Percentiles rank a stretch among this genome's conserved stretches.
Evolutionary conservation across 352 stramenopile species (phyloP).

Genomic region (Bremia lactucae): DNA sequence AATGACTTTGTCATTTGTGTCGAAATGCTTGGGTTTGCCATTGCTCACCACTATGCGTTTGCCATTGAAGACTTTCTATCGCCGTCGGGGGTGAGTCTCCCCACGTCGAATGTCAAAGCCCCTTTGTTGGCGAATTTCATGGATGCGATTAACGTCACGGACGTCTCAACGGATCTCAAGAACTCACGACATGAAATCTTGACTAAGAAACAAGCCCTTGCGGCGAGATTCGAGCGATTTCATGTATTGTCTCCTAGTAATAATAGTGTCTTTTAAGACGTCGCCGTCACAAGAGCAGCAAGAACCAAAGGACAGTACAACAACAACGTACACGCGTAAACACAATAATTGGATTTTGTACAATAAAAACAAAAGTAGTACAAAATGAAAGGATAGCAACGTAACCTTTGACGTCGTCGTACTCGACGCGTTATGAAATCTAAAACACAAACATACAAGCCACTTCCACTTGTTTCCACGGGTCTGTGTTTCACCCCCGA

Average conservation of each 20-base stretch:
- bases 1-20: slow-evolving; percentile 93
- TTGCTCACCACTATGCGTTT: slow-evolving; percentile 90
- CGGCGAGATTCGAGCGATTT: slow-evolving; percentile 73
- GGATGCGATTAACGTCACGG: slow-evolving; percentile 84
- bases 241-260: slow-evolving; percentile 43
- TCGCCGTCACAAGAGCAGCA: not conserved
- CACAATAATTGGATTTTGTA: slow-evolving; percentile 25
- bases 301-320: not conserved
- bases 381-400: no score
- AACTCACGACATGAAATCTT: slow-evolving; percentile 82
- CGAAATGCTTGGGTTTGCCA: slow-evolving; percentile 89
- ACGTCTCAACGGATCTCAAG: slow-evolving; percentile 77
- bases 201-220: slow-evolving; percentile 83
- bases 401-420: no score
- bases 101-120: slow-evolving; percentile 74
- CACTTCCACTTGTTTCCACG: no score
- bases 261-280: slow-evolving; percentile 40
- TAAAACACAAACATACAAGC: no score
- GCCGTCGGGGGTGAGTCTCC: slow-evolving; percentile 25
- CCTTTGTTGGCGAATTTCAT: slow-evolving; percentile 82
- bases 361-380: no score
- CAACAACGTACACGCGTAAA: slow-evolving; percentile 16
- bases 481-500: no score
- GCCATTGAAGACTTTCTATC: slow-evolving; percentile 84
- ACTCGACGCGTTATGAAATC: no score